phyloP scores from a whole-genome alignment of 1,284 basidiomycete species.

The Cystobasidium pallidum region DNA sequence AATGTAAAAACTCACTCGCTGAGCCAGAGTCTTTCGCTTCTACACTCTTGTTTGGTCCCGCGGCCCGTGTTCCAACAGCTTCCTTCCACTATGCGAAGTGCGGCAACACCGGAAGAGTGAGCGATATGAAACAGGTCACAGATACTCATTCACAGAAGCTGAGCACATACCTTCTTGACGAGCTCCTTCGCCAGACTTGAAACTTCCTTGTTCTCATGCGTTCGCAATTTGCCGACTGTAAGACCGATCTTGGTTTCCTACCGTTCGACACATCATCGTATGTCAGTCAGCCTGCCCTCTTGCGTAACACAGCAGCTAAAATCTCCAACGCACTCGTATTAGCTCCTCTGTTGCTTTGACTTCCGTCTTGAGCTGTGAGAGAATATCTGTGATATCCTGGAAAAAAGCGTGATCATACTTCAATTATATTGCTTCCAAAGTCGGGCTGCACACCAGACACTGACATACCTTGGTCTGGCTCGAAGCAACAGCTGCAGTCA shows the following conservation, averaged over 20 bases:
- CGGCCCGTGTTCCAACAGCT: slow-evolving; percentile 51
- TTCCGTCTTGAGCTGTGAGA: slow-evolving; percentile 75
- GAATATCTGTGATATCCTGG: slow-evolving; percentile 72
- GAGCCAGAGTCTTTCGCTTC: slow-evolving; percentile 51
- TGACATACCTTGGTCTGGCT: slow-evolving; percentile 44
- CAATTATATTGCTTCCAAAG: not conserved
- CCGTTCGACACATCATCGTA: not conserved
- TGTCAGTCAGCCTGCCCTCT: not conserved
- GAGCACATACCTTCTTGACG: slow-evolving; percentile 67
- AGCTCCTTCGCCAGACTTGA: slow-evolving; percentile 86
- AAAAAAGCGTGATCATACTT: slow-evolving; percentile 2
- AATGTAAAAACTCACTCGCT: not conserved
- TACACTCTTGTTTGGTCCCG: slow-evolving; percentile 46
- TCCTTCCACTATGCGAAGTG: slow-evolving; percentile 68
- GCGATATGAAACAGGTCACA: no score
- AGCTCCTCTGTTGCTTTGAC: slow-evolving; percentile 82
- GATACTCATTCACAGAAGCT: no score
- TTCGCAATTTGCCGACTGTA: slow-evolving; percentile 86
- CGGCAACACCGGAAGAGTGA: no score
- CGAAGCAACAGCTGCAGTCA: slow-evolving; percentile 44
- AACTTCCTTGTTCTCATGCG: slow-evolving; percentile 71
- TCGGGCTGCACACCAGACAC: not conserved
- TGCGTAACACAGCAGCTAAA: not conserved
- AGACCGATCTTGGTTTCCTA: slow-evolving; percentile 90
- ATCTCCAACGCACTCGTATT: slow-evolving; percentile 70